A percentile compares a stretch with the other conserved stretches of the same genome.
Evolutionary conservation across 2,329 filamentous ascomycete genomes (phyloP).

Genomic region (Annulohypoxylon truncatum): DNA sequence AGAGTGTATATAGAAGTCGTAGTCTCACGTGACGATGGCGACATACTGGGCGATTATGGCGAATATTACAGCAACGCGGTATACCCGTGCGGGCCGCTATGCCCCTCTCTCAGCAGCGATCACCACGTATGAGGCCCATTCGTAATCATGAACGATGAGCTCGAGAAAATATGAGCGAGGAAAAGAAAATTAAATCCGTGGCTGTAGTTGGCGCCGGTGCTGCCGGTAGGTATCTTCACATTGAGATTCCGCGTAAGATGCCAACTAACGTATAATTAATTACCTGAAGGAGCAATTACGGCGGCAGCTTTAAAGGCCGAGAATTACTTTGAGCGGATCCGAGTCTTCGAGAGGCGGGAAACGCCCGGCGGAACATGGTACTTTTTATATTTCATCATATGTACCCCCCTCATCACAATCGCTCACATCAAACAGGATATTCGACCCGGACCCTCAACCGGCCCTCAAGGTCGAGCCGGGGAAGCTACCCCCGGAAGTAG

Average conservation of each 20-base stretch:
- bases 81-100: not conserved
- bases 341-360: conserved; percentile 58
- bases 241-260: not conserved
- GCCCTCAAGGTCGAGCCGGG: conserved; percentile 56
- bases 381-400: not conserved
- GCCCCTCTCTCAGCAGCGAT: conserved; percentile 21
- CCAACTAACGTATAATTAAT: not conserved
- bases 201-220: conserved; percentile 59
- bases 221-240: conserved; percentile 49
- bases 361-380: conserved; percentile 60
- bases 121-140: not conserved
- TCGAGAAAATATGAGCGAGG: conserved; percentile 33
- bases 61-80: conserved; percentile 14
- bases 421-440: conserved; percentile 57
- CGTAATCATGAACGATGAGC: conserved; percentile 14
- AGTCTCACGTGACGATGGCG: conserved; percentile 39
- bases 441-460: conserved; percentile 57
- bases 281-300: conserved; percentile 61
- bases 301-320: conserved; percentile 60
- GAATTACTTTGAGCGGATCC: conserved; percentile 56
- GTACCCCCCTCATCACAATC: not conserved
- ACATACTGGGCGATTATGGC: conserved; percentile 30
- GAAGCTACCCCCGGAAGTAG: conserved; percentile 56
- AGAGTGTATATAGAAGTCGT: not conserved
- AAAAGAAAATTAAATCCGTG: conserved; percentile 52